A percentile compares a stretch with the other conserved stretches of the same genome.
Evolutionary conservation across 257 asterid species (phyloP).

Genomic region (Gynochthodes officinalis): DNA sequence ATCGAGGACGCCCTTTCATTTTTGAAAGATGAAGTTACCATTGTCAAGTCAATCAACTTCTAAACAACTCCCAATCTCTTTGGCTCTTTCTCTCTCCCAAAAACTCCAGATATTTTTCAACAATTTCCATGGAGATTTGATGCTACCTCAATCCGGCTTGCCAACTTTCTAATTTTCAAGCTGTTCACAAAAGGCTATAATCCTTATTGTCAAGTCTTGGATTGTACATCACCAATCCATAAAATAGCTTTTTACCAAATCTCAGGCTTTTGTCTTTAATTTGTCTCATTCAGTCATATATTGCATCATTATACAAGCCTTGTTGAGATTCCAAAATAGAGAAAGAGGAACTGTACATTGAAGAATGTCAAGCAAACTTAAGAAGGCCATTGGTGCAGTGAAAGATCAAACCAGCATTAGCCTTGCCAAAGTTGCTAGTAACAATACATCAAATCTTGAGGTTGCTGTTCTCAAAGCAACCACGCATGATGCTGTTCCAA

Average conservation of each 20-base stretch:
- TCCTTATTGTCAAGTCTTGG: not conserved
- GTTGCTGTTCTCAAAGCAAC: conserved; percentile 79
- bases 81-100: conserved; percentile 1
- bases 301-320: not conserved
- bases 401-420: conserved; percentile 92
- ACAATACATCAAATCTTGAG: conserved; percentile 55
- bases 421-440: conserved; percentile 72
- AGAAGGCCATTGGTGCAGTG: conserved; percentile 81
- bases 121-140: not conserved
- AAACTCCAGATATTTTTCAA: not conserved
- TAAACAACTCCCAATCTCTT: not conserved
- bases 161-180: not conserved
- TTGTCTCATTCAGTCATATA: too few relatives aligned
- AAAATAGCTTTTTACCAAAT: not conserved
- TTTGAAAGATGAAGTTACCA: not conserved
- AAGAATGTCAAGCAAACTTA: conserved; percentile 80
- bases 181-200: not conserved
- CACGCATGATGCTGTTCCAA: conserved; percentile 64
- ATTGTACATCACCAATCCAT: not conserved
- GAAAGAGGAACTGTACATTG: not conserved
- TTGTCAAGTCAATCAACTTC: not conserved
- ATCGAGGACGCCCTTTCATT: conserved; percentile 13
- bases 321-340: not conserved
- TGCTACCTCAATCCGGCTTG: not conserved
- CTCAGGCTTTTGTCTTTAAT: not conserved